These are phyloP conservation scores for Fragosphaeria purpurea DNA, from an alignment of 2,329 filamentous ascomycete genomes.

Conservation along the genomic window DNA sequence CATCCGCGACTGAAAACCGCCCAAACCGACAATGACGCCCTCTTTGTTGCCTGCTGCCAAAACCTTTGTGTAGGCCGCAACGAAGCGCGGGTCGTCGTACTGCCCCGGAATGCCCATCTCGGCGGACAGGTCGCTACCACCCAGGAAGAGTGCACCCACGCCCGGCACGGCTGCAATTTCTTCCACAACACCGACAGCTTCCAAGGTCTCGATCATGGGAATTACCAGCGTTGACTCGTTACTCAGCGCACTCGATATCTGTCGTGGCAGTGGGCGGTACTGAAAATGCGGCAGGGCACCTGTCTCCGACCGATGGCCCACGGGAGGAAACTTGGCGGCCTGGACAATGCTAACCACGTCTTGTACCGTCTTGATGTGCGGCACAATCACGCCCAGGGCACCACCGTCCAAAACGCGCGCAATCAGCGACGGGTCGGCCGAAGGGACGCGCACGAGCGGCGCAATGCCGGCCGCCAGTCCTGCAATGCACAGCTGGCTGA, in stretches of 20 bases:
- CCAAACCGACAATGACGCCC: not conserved
- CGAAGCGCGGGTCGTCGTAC: conserved; percentile 18
- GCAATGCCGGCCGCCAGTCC: conserved; percentile 28
- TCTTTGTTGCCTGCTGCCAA: not conserved
- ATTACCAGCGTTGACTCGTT: conserved; percentile 13
- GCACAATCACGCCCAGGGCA: conserved; percentile 29
- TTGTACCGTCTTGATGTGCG: conserved; percentile 25
- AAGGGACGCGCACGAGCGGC: conserved; percentile 30
- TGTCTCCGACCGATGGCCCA: conserved; percentile 17
- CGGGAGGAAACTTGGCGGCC: conserved; percentile 17
- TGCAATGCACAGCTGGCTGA: conserved; percentile 28
- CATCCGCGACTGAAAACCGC: not conserved
- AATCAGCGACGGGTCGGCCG: conserved; percentile 28
- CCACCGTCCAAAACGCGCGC: conserved; percentile 29
- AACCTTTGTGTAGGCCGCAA: not conserved
- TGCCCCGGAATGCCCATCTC: conserved; percentile 31
- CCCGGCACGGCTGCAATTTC: conserved; percentile 29
- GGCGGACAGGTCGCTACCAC: conserved; percentile 28
- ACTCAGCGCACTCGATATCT: conserved; percentile 7
- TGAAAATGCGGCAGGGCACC: conserved; percentile 16
- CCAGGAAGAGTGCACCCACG: conserved; percentile 29
- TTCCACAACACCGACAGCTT: conserved; percentile 27
- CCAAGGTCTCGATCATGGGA: conserved; percentile 23
- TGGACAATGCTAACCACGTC: conserved; percentile 15
- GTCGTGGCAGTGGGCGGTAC: conserved; percentile 6